Evolutionary conservation across 352 stramenopile genomes (phyloP).

Genomic region (Globisporangium rhizosaccharum): DNA sequence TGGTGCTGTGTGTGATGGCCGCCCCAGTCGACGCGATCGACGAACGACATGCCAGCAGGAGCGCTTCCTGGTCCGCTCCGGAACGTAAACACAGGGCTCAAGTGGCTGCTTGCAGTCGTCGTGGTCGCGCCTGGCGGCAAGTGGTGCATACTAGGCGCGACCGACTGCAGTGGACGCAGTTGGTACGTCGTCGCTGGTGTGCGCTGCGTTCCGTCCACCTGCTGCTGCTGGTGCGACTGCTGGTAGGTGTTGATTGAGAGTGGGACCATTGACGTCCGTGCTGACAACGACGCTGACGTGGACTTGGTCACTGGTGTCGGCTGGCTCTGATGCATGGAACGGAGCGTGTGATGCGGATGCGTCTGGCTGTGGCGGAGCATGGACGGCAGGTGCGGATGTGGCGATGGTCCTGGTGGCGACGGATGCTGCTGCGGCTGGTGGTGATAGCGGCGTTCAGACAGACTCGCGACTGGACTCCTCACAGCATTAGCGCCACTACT

Average conservation of each 20-base stretch:
- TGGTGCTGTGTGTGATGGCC: conserved; percentile 18
- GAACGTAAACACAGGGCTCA: conserved; percentile 17
- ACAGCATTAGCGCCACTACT: background rate
- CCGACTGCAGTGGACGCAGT: conserved; percentile 40
- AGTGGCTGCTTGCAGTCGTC: conserved; percentile 3
- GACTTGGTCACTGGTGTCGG: background rate
- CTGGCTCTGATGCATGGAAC: conserved; percentile 7
- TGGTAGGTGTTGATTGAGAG: conserved; percentile 2
- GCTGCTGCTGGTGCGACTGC: conserved; percentile 1
- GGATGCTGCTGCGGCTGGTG: background rate
- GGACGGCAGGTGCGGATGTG: conserved; percentile 7
- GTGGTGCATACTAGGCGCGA: conserved; percentile 12
- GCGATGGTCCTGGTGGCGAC: conserved; percentile 1
- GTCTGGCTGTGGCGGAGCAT: conserved; percentile 4
- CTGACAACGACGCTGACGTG: background rate
- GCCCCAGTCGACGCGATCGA: conserved; percentile 29
- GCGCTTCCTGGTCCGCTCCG: conserved; percentile 12
- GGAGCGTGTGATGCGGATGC: conserved; percentile 9
- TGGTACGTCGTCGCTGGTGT: conserved; percentile 31
- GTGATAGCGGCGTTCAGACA: background rate
- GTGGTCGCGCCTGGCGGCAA: conserved; percentile 7
- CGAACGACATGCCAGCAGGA: conserved; percentile 14
- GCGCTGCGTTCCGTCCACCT: conserved; percentile 5
- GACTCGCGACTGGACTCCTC: background rate
- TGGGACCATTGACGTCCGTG: conserved; percentile 1